These are phyloP conservation scores for Myxozyma mucilagina DNA, from an alignment of 805 yeast genomes.

Conservation along the genomic window DNA sequence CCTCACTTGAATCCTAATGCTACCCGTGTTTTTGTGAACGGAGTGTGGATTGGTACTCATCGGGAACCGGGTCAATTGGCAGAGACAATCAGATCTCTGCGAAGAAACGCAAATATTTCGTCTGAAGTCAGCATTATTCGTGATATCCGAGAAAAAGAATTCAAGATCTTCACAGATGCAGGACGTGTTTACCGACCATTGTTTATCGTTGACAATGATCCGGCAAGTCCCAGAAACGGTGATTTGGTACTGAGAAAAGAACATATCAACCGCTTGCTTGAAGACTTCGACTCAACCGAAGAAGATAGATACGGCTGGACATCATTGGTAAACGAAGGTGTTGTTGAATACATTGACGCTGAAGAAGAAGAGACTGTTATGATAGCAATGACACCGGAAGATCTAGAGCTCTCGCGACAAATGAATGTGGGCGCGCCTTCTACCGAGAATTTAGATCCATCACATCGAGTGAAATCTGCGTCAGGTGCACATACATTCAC, in stretches of 20 bases:
- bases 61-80: slow-evolving; percentile 92
- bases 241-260: slow-evolving; percentile 83
- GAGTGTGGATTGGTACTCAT: slow-evolving; percentile 99
- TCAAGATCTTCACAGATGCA: slow-evolving; percentile 95
- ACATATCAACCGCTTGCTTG: slow-evolving; percentile 70
- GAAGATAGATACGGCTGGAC: slow-evolving; percentile 77
- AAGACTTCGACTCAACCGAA: slow-evolving; percentile 51
- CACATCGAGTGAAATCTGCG: slow-evolving; percentile 75
- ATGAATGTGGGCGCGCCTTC: slow-evolving; percentile 46
- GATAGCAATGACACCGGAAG: slow-evolving; percentile 99
- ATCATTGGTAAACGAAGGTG: slow-evolving; percentile 76
- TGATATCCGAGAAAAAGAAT: slow-evolving; percentile 95
- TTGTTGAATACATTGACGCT: slow-evolving; percentile 96
- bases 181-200: slow-evolving; percentile 98
- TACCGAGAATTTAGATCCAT: slow-evolving; percentile 62
- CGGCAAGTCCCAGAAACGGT: slow-evolving; percentile 52
- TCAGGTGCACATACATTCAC: slow-evolving; percentile 82
- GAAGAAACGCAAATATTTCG: slow-evolving; percentile 93
- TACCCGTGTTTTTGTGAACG: slow-evolving; percentile 93
- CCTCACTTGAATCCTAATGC: slow-evolving; percentile 90
- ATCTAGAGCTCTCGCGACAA: slow-evolving; percentile 64
- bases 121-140: slow-evolving; percentile 96
- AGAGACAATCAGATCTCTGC: slow-evolving; percentile 82
- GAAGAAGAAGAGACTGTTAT: slow-evolving; percentile 98
- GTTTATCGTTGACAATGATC: slow-evolving; percentile 83